Evolutionary conservation across 2,329 filamentous ascomycete species (phyloP), one percentile per base, ranked within the genome.

Genomic region (Grosmannia penicillata): DNA sequence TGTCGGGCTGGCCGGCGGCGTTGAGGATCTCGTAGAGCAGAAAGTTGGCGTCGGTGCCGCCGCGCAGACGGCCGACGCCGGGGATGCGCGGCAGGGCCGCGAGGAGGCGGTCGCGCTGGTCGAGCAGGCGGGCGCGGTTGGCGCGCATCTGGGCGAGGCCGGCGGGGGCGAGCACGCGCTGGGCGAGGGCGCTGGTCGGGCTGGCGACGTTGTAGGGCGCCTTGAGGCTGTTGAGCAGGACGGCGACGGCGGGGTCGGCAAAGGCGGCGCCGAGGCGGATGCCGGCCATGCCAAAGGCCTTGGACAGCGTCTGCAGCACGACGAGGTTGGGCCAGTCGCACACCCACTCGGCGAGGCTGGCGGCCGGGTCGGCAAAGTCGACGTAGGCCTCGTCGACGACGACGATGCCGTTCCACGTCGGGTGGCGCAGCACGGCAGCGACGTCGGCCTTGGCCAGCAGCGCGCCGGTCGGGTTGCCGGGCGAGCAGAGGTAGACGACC

Each of bases 271-370:
- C 91, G 1, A 98, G 69, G 14, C 91, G 72, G 54, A 98, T 94
- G 36, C 89, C 91, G 4, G 91, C 91, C 53, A 98, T 72, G 22
- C 91, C 91, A 53, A 98, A 98, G 0, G 86, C 91, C 59, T 98
- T 98, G 51, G 83, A 93, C n/a, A 96, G 70, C 1, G 91, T 98
- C 66, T 98, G 91, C 83, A 96, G 85, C 41, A 98, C 87, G 15
- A 95, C 86, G 21, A 98, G 68, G 58, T 98, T 98, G 36, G 89
- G 87, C 75, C 83, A 93, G 52, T 94, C 86, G 26, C 72, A 68
- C 1, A 93, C 87, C 80, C 84, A 93, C 59, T 93, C 83, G 21
- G 91, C 89, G 21, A 96, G 70, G 47, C 82, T 93, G 30, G 82
- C 70, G 21, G 73, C 11, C 19, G 11, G n/a, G 26, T 43, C 29